Conservation (phyloP, 1,284 basidiomycete species). For the Entoloma clypeatum region DNA sequence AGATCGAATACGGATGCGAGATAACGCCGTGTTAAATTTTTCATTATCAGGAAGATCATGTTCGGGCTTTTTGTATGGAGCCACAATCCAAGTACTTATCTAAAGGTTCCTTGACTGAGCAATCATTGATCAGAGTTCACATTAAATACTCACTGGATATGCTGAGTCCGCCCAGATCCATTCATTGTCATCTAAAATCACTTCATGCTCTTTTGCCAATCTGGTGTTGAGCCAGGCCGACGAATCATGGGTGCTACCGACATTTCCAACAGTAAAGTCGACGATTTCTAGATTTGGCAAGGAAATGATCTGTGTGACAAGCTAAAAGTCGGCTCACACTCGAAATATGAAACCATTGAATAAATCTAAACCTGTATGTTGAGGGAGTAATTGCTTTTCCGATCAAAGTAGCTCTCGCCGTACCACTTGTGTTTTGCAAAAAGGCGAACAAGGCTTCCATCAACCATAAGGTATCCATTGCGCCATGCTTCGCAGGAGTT, state of each 20-base stretch:
- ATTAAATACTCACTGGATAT: constrained; percentile 30
- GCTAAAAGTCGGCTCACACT: neutral
- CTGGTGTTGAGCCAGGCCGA: constrained; percentile 29
- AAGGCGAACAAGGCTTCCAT: constrained; percentile 31
- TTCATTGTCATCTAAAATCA: constrained; percentile 24
- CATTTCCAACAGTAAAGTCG: constrained; percentile 27
- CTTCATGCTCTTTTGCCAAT: constrained; percentile 20
- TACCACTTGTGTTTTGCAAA: constrained; percentile 22
- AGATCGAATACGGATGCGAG: constrained; percentile 27
- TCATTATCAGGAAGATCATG: constrained; percentile 23
- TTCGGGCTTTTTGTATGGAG: constrained; percentile 26
- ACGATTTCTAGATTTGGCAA: constrained; percentile 29
- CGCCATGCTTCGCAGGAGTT: constrained; percentile 28
- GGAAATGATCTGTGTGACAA: constrained; percentile 28
- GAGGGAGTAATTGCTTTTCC: constrained; percentile 31
- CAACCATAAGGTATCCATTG: constrained; percentile 30
- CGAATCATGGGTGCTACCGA: constrained; percentile 32
- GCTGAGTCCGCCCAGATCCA: constrained; percentile 36
- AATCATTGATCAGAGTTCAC: too few relatives aligned
- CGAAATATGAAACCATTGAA: neutral
- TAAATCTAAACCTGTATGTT: constrained; percentile 29
- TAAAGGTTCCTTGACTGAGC: constrained; percentile 10
- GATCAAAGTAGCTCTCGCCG: constrained; percentile 31
- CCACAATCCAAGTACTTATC: constrained; percentile 21
- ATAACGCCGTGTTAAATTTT: constrained; percentile 28